A percentile compares a stretch with the other conserved stretches of the same genome.
Evolutionary conservation across 225 moss, liverwort and hornwort species (phyloP).

Genomic region (Takakia lepidozioides): DNA sequence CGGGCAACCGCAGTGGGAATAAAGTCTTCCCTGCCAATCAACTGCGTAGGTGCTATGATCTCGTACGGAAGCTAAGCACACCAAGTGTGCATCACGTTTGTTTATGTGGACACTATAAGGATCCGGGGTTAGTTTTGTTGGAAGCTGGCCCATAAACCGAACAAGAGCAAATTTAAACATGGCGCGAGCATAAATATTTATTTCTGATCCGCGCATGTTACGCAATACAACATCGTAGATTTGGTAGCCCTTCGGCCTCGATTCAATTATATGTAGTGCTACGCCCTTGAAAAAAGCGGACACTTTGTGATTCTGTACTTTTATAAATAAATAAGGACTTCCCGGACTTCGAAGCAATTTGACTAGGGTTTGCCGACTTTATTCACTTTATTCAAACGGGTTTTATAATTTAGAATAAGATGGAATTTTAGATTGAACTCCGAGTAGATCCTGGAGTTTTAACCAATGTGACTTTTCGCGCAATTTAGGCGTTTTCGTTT

Average conservation of each 20-base stretch:
- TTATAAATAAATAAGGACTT: conserved; percentile 6
- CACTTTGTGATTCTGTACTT: conserved; percentile 6
- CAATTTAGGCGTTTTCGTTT: conserved; percentile 3
- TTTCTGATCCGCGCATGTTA: conserved; percentile 7
- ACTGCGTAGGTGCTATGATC: conserved; percentile 7
- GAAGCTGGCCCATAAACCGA: background rate
- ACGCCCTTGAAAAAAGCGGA: conserved; percentile 6
- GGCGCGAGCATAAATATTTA: conserved; percentile 2
- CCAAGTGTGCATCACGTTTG: conserved; percentile 4
- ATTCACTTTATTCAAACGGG: background rate
- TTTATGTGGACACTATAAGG: conserved; percentile 1
- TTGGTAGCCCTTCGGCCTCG: conserved; percentile 14
- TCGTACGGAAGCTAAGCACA: conserved; percentile 5
- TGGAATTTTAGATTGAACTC: conserved; percentile 4
- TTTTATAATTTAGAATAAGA: conserved; percentile 3
- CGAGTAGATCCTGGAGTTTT: conserved; percentile 1
- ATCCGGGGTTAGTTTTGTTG: background rate
- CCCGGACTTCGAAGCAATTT: conserved; percentile 3
- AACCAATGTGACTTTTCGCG: background rate
- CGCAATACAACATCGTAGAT: conserved; percentile 14
- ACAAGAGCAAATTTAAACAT: conserved; percentile 6
- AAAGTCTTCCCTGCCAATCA: background rate
- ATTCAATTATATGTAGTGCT: conserved; percentile 12
- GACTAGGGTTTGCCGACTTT: background rate
- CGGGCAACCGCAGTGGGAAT: too few relatives aligned